These are phyloP conservation scores for Colletotrichum sp. DNA, from an alignment of 2,329 filamentous ascomycete genomes.

Conservation along the genomic window DNA sequence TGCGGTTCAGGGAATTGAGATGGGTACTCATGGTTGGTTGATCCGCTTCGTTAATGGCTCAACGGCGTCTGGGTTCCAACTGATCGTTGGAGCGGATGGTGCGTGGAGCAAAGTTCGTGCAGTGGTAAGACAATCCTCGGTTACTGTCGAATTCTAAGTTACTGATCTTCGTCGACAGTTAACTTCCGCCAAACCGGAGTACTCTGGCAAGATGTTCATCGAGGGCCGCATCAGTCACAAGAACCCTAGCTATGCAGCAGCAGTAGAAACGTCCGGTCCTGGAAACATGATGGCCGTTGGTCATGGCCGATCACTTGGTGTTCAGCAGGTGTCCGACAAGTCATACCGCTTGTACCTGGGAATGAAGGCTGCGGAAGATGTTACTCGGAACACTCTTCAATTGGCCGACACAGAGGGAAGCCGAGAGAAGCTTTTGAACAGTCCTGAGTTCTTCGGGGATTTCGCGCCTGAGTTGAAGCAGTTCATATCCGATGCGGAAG, in stretches of 20 bases:
- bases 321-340: not conserved
- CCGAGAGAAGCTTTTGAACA: not conserved
- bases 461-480: not conserved
- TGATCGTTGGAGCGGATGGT: slow-evolving; percentile 6
- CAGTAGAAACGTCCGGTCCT: not conserved
- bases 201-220: not conserved
- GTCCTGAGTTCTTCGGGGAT: not conserved
- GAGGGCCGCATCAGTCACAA: not conserved
- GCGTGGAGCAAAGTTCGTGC: slow-evolving; percentile 10
- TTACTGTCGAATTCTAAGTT: not conserved
- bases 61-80: not conserved
- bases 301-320: not conserved
- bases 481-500: not conserved
- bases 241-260: not conserved
- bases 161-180: not conserved
- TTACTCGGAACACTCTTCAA: not conserved
- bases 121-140: not conserved
- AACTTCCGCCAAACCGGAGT: not conserved
- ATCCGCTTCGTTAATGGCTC: not conserved
- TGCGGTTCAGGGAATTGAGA: not conserved
- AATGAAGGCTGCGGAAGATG: not conserved
- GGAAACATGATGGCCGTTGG: not conserved
- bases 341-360: slow-evolving; percentile 1
- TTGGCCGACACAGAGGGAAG: not conserved
- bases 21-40: not conserved